These are phyloP conservation scores for Zygoascus sp. DNA, from an alignment of 1,139 yeast species.

Conservation along the genomic window DNA sequence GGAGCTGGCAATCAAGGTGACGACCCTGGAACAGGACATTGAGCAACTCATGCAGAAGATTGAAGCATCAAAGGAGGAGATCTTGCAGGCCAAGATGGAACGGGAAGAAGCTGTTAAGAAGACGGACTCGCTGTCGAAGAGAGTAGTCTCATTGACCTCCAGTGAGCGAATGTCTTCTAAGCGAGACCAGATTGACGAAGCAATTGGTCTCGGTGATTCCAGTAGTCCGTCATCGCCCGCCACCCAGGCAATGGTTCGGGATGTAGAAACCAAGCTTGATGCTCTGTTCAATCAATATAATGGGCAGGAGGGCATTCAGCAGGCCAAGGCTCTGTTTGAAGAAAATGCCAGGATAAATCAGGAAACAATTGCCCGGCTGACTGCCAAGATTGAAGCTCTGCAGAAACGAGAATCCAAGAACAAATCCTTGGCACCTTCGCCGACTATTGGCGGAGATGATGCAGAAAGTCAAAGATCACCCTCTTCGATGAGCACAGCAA, in stretches of 20 bases:
- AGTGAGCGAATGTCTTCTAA: neutral
- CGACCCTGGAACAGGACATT: slow-evolving; percentile 30
- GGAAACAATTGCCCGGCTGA: slow-evolving; percentile 25
- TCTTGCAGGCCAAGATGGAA: neutral
- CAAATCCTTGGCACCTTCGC: neutral
- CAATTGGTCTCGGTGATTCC: neutral
- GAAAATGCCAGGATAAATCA: slow-evolving; percentile 23
- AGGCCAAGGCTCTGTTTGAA: slow-evolving; percentile 19
- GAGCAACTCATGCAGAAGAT: slow-evolving; percentile 20
- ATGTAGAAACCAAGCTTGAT: slow-evolving; percentile 4
- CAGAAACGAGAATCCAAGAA: slow-evolving; percentile 18
- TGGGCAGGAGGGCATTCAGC: neutral
- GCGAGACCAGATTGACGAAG: slow-evolving; percentile 4
- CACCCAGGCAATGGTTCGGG: neutral
- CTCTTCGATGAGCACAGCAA: neutral
- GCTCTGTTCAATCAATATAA: neutral
- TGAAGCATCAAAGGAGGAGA: slow-evolving; percentile 10
- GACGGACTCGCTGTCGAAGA: neutral
- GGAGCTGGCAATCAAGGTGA: slow-evolving; percentile 30
- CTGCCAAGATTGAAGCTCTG: slow-evolving; percentile 23
- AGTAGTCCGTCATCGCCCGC: neutral
- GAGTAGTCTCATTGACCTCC: neutral
- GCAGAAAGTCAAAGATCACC: slow-evolving; percentile 3
- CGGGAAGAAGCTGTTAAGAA: slow-evolving; percentile 2
- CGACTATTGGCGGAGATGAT: neutral